Evolutionary conservation across 805 yeast species (phyloP).

Genomic region (Candida silvicultrix): DNA sequence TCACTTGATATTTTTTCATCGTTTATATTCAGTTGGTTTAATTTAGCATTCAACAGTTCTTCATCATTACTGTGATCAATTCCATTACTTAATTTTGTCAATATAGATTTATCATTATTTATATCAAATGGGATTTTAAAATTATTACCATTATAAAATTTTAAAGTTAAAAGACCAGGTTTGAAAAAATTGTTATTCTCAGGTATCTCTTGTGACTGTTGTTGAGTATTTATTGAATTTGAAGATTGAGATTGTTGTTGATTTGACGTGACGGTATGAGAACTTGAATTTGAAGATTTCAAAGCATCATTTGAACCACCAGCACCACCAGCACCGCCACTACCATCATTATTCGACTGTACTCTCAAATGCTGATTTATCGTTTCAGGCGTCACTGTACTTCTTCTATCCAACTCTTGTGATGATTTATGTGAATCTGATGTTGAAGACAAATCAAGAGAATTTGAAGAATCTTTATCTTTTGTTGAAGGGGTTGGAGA

Average conservation of each 20-base stretch:
- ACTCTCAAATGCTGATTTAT: neutral
- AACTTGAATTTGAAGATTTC: neutral
- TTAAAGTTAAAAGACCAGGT: slow-evolving; percentile 75
- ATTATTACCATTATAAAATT: slow-evolving; percentile 64
- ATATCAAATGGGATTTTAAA: slow-evolving; percentile 67
- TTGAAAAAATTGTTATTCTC: slow-evolving; percentile 22
- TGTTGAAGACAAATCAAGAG: neutral
- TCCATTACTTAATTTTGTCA: slow-evolving; percentile 60
- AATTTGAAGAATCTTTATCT: slow-evolving; percentile 4
- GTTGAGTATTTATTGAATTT: neutral
- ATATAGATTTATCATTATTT: slow-evolving; percentile 54
- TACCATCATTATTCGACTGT: neutral
- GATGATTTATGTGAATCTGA: neutral
- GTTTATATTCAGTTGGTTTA: slow-evolving; percentile 12
- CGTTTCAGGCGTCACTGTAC: slow-evolving; percentile 6
- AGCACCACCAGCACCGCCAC: no score
- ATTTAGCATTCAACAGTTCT: slow-evolving; percentile 15
- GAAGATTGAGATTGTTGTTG: neutral
- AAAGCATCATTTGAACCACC: neutral
- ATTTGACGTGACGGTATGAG: neutral
- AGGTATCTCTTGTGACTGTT: neutral
- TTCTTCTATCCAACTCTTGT: slow-evolving; percentile 7
- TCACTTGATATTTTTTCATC: slow-evolving; percentile 26
- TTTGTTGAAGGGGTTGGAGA: slow-evolving; percentile 1
- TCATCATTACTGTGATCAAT: slow-evolving; percentile 27